A percentile compares a stretch with the other conserved stretches of the same genome.
phyloP scores from a whole-genome alignment of 257 asterid species.

The Ajuga chamaepitys region DNA sequence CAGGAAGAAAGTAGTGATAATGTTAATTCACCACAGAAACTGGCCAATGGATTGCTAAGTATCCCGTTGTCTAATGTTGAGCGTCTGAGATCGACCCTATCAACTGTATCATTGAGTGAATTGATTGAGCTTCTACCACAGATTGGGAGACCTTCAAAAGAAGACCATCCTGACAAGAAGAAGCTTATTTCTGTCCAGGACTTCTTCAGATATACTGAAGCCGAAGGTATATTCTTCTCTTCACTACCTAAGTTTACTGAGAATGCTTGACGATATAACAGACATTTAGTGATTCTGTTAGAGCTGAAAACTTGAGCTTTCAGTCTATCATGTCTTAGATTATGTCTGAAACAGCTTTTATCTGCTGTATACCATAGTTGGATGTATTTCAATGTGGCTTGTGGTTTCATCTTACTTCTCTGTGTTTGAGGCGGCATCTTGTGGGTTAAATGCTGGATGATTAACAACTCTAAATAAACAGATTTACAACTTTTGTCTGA shows the following conservation, averaged over 20 bases:
- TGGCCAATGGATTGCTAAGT: constrained; percentile 75
- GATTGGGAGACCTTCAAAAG: constrained; percentile 75
- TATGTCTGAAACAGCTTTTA: not conserved
- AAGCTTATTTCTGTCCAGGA: constrained; percentile 92
- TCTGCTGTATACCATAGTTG: not conserved
- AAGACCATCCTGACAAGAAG: constrained; percentile 96
- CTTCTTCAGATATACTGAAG: constrained; percentile 93
- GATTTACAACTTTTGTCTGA: not conserved
- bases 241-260: not conserved
- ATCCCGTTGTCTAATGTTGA: constrained; percentile 93
- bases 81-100: constrained; percentile 74
- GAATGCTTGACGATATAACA: constrained; percentile 1
- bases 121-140: constrained; percentile 86
- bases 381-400: not conserved
- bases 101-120: constrained; percentile 83
- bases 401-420: not conserved
- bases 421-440: not conserved
- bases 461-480: not conserved
- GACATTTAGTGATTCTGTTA: not conserved
- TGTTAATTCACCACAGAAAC: constrained; percentile 47
- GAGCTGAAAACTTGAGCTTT: not conserved
- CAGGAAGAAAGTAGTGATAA: constrained; percentile 55
- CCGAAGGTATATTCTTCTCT: constrained; percentile 66
- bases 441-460: not conserved
- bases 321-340: not conserved